A percentile compares a stretch with the other conserved stretches of the same genome.
phyloP scores from a whole-genome alignment of 805 yeast species.

The Peterozyma toletana region DNA sequence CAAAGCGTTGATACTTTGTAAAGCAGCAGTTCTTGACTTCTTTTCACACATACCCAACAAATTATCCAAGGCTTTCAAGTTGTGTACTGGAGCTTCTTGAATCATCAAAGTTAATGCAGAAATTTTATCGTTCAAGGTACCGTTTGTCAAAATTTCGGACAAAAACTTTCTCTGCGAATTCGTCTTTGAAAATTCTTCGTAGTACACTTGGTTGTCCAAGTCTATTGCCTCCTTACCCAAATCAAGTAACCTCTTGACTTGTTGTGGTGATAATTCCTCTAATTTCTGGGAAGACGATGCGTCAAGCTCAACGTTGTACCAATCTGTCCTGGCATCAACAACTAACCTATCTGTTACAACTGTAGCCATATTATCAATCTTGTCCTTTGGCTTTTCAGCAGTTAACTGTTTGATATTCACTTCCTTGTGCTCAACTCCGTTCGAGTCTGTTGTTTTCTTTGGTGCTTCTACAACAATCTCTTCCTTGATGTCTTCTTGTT shows the following conservation, averaged over 20 bases:
- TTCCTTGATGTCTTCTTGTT: slow-evolving; percentile 31
- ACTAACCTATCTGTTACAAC: slow-evolving; percentile 49
- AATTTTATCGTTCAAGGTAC: slow-evolving; percentile 93
- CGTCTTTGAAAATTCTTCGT: slow-evolving; percentile 65
- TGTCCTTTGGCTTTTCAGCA: slow-evolving; percentile 15
- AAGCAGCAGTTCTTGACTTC: slow-evolving; percentile 88
- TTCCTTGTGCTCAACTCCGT: slow-evolving; percentile 21
- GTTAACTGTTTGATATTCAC: slow-evolving; percentile 7
- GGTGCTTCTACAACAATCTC: slow-evolving; percentile 20
- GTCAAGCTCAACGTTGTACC: slow-evolving; percentile 61
- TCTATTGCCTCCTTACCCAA: slow-evolving; percentile 64
- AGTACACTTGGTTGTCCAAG: slow-evolving; percentile 63
- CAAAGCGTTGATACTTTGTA: slow-evolving; percentile 83
- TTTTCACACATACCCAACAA: slow-evolving; percentile 75
- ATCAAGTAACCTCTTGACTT: slow-evolving; percentile 51
- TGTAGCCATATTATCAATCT: slow-evolving; percentile 29
- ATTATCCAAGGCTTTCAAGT: slow-evolving; percentile 75
- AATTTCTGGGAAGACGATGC: not conserved
- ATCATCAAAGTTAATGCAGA: slow-evolving; percentile 88
- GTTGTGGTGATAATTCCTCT: slow-evolving; percentile 41
- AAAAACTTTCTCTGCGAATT: slow-evolving; percentile 82
- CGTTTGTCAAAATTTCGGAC: slow-evolving; percentile 80
- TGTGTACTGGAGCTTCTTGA: slow-evolving; percentile 93
- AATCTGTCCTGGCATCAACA: slow-evolving; percentile 59
- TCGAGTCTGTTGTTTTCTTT: slow-evolving; percentile 26